Evolutionary conservation across 257 asterid species (phyloP).

Genomic region (Parsonsia alboflavescens): DNA sequence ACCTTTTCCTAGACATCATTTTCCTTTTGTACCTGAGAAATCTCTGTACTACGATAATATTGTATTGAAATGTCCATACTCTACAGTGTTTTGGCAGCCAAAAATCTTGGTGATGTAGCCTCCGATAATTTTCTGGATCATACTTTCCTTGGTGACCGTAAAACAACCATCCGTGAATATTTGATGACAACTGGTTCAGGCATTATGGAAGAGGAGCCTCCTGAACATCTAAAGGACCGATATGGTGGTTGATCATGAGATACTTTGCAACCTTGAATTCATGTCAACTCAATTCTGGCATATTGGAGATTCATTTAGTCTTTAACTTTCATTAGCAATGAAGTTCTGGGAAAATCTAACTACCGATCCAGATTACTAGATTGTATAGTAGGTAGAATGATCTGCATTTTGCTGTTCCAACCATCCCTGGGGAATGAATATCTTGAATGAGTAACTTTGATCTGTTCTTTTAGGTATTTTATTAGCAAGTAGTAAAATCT

Average conservation of each 20-base stretch:
- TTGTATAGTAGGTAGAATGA: not conserved
- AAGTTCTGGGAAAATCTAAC: not conserved
- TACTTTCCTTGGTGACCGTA: conserved; percentile 81
- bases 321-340: not conserved
- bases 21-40: not conserved
- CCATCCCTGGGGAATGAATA: not conserved
- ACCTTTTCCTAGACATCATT: not conserved
- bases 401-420: not conserved
- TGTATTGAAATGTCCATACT: not conserved
- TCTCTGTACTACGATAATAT: not conserved
- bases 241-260: conserved; percentile 64
- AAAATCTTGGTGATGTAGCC: conserved; percentile 61
- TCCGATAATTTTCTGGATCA: conserved; percentile 80
- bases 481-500: not conserved
- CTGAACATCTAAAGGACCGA: conserved; percentile 54
- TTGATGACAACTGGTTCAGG: conserved; percentile 60
- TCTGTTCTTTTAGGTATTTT: not conserved
- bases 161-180: conserved; percentile 76
- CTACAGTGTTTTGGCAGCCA: conserved; percentile 86
- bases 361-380: not conserved
- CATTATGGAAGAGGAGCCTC: conserved; percentile 92
- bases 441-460: not conserved
- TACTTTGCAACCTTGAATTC: not conserved
- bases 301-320: not conserved
- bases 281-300: conserved; percentile 4